Evolutionary conservation across 1,284 basidiomycete species (phyloP).

Genomic region (Marasmius oreades): DNA sequence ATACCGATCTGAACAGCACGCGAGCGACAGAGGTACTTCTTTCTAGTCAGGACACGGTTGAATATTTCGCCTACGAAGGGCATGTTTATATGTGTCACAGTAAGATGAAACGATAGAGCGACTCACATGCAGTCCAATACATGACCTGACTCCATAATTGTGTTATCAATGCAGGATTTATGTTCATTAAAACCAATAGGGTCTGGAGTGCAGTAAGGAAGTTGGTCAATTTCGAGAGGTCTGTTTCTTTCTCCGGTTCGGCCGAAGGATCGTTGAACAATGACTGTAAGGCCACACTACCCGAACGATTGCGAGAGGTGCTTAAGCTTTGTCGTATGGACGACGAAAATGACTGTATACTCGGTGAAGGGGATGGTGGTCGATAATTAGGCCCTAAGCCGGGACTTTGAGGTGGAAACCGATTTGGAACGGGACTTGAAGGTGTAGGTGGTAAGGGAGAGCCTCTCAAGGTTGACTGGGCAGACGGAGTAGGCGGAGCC

Average conservation of each 20-base stretch:
- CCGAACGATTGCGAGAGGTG: slow-evolving; percentile 42
- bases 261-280: slow-evolving; percentile 50
- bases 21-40: slow-evolving; percentile 90
- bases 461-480: slow-evolving; percentile 23
- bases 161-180: slow-evolving; percentile 87
- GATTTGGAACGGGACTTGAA: slow-evolving; percentile 32
- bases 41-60: slow-evolving; percentile 88
- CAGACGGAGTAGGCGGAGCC: slow-evolving; percentile 24
- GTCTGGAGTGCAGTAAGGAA: slow-evolving; percentile 89
- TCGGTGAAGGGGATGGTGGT: slow-evolving; percentile 47
- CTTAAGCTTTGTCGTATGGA: slow-evolving; percentile 62
- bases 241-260: slow-evolving; percentile 12
- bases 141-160: slow-evolving; percentile 96
- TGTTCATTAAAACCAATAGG: slow-evolving; percentile 81
- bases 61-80: slow-evolving; percentile 79
- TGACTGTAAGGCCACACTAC: slow-evolving; percentile 43
- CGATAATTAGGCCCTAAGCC: slow-evolving; percentile 19
- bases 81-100: slow-evolving; percentile 7
- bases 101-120: background rate
- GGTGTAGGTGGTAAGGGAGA: slow-evolving; percentile 29
- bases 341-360: slow-evolving; percentile 41
- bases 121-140: slow-evolving; percentile 84
- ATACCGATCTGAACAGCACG: slow-evolving; percentile 89
- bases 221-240: slow-evolving; percentile 56
- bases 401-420: background rate